Evolutionary conservation across 805 yeast genomes (phyloP).

Genomic region (Lachancea fermentati): DNA sequence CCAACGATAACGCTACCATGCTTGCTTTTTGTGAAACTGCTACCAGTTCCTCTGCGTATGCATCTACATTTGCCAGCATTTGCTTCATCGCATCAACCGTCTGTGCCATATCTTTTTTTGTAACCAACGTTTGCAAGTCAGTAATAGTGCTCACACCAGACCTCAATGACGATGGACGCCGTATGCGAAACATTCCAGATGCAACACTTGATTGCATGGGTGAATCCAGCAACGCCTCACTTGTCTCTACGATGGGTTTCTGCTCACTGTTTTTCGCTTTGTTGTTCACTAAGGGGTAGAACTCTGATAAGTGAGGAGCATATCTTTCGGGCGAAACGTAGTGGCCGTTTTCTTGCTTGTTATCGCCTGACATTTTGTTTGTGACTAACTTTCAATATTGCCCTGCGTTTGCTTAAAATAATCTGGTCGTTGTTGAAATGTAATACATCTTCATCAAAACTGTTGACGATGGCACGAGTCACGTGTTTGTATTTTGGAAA

Average conservation of each 20-base stretch:
- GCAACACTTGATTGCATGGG: slow-evolving; percentile 3
- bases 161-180: slow-evolving; percentile 34
- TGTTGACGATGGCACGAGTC: background rate
- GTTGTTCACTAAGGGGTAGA: slow-evolving; percentile 46
- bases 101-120: slow-evolving; percentile 51
- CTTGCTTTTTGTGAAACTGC: slow-evolving; percentile 51
- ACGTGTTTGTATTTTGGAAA: background rate
- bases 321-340: slow-evolving; percentile 22
- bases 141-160: slow-evolving; percentile 42
- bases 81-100: slow-evolving; percentile 45
- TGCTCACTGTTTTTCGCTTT: background rate
- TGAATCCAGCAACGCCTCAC: background rate
- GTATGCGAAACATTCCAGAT: slow-evolving; percentile 10
- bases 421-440: no score
- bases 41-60: slow-evolving; percentile 39
- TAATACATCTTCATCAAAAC: no score
- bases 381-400: background rate
- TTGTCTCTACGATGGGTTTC: background rate
- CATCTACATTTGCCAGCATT: slow-evolving; percentile 42
- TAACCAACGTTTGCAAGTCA: slow-evolving; percentile 56
- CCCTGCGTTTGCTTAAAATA: background rate
- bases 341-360: background rate
- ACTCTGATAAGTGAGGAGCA: slow-evolving; percentile 54
- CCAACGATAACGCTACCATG: slow-evolving; percentile 66
- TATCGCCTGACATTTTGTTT: background rate